Evolutionary conservation across 1,284 basidiomycete genomes (phyloP), one percentile per base, ranked within the genome.

Genomic region (Dichomitus squalens): DNA sequence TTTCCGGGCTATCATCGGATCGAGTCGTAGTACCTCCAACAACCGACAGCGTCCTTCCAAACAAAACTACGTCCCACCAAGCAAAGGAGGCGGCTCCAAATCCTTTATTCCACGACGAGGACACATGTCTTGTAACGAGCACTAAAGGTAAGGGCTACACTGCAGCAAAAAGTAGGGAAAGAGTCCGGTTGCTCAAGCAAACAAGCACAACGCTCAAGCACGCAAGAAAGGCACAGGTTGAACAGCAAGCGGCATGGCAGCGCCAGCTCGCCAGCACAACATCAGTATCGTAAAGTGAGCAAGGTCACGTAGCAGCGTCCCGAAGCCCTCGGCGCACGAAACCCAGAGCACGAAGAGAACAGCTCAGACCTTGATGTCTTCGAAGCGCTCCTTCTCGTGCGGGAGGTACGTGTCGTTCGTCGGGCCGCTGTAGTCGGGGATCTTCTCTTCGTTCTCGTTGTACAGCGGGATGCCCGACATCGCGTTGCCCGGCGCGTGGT

Each of bases 391-490:
- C 66, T 76, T 75, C 61, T 75, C 72, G 46, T 74, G 69, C 21
- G 61, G 63, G 4, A 61, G 35, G 57, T 72, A 71, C 51, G 65
- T 38, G 38, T 66, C 68, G 20, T 62, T 61, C 52, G 70, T 49
- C 21, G 65, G 64, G 18, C 58, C 66, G 35, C 49, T 55, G 61
- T 70, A 69, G 14, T 61, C 68, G 6, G 63, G 64, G 27, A 67
- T 52, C 55, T 65, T 66, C 55, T 67, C 66, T 53, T 70, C 69
- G 50, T 65, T 43, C 29, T 70, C 63, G 39, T 63, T 63, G 61
- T 77, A 79, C 35, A 79, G 64, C 16, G 76, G 76, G 5, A 76
- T 58, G 18, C 70, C 70, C 25, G 67, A 20, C 69, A 55, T 38
- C 48, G 58, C 52, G 48, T 55, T 58, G 34, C 54, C 35, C 5